Evolutionary conservation across 2,329 filamentous ascomycete species (phyloP).

Genomic region (Aureobasidium musti): DNA sequence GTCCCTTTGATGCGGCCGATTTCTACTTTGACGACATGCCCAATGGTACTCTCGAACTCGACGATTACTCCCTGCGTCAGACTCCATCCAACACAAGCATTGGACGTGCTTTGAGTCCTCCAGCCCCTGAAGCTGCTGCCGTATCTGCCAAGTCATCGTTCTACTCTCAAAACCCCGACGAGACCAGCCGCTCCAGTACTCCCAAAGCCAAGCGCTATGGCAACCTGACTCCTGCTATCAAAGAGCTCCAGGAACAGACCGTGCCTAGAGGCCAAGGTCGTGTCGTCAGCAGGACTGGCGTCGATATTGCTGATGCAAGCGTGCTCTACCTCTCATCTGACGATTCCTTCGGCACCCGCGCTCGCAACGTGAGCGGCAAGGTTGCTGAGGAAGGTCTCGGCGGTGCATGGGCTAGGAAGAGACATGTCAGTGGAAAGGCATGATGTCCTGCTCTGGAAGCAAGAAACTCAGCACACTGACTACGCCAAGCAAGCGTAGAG

Average conservation of each 20-base stretch:
- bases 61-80: constrained; percentile 28
- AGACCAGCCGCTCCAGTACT: constrained; percentile 35
- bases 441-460: constrained; percentile 13
- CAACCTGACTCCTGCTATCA: constrained; percentile 48
- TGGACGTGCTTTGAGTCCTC: constrained; percentile 39
- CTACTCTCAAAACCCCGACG: constrained; percentile 38
- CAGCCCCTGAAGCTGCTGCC: constrained; percentile 30
- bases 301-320: constrained; percentile 48
- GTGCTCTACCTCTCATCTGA: constrained; percentile 38
- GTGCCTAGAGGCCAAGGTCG: constrained; percentile 41
- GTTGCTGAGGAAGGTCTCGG: constrained; percentile 69
- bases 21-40: constrained; percentile 30
- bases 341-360: constrained; percentile 40
- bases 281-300: constrained; percentile 51
- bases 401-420: constrained; percentile 40
- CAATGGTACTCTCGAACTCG: constrained; percentile 29
- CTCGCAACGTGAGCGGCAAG: constrained; percentile 71
- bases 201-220: constrained; percentile 52
- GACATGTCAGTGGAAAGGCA: constrained; percentile 46
- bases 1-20: background rate
- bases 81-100: constrained; percentile 31
- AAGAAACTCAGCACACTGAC: background rate
- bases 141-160: constrained; percentile 38
- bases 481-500: background rate
- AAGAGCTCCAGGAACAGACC: constrained; percentile 38